phyloP scores from a whole-genome alignment of 257 asterid species.

The Fraxinus anomala region DNA sequence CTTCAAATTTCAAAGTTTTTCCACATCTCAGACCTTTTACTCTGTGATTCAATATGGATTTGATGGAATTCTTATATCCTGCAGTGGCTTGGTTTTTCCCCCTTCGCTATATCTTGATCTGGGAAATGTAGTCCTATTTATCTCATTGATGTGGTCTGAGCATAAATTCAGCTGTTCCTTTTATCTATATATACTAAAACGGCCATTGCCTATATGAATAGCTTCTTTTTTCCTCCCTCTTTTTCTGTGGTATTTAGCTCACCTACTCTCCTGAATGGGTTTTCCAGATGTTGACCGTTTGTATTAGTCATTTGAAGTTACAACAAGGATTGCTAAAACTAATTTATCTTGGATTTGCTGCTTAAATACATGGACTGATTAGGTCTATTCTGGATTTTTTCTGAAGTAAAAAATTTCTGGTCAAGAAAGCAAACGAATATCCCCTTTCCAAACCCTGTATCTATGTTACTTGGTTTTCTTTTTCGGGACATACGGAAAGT shows the following conservation, averaged over 20 bases:
- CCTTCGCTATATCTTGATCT: neutral
- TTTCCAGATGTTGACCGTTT: slow-evolving; percentile 17
- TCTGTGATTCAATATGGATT: neutral
- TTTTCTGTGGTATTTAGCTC: neutral
- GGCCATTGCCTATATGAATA: neutral
- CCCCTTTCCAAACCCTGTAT: neutral
- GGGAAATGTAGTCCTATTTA: neutral
- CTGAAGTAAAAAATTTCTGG: slow-evolving; percentile 3
- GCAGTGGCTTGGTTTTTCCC: neutral
- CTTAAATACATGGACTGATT: slow-evolving; percentile 14
- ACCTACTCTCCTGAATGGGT: slow-evolving; percentile 1
- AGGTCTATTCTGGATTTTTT: slow-evolving; percentile 16
- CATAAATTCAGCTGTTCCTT: neutral
- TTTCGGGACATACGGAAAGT: neutral
- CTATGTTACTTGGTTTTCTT: slow-evolving; percentile 19
- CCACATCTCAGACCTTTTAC: slow-evolving; percentile 4
- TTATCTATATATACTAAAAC: neutral
- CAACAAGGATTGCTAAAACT: neutral
- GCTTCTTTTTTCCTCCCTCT: neutral
- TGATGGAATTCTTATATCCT: neutral
- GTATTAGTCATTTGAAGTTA: slow-evolving; percentile 20
- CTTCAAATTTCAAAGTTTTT: slow-evolving; percentile 14
- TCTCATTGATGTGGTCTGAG: neutral
- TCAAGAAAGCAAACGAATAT: slow-evolving; percentile 11
- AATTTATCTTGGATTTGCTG: slow-evolving; percentile 7